Evolutionary conservation across 805 yeast species (phyloP).

Genomic region (Grigorovia humatica): DNA sequence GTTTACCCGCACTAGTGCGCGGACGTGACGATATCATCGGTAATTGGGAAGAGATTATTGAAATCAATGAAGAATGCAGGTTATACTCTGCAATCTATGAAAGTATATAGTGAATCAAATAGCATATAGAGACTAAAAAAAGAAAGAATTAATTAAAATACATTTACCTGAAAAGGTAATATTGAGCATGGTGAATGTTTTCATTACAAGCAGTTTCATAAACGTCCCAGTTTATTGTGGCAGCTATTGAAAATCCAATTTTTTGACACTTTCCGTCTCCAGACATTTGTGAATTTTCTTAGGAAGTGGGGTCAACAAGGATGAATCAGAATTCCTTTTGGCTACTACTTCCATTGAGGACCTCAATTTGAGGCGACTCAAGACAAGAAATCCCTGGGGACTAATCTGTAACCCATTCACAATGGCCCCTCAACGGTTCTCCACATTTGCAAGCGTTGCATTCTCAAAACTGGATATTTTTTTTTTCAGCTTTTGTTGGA

Average conservation of each 20-base stretch:
- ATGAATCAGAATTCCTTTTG: background rate
- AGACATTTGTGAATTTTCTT: background rate
- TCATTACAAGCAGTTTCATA: too few relatives aligned
- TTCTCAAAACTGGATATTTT: background rate
- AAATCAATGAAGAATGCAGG: constrained; percentile 71
- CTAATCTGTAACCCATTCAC: background rate
- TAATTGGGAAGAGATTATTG: constrained; percentile 76
- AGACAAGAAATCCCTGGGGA: background rate
- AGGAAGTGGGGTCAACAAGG: background rate
- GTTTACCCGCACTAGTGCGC: constrained; percentile 78
- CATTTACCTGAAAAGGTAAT: too few relatives aligned
- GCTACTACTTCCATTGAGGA: background rate
- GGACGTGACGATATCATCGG: constrained; percentile 76
- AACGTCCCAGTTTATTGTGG: too few relatives aligned
- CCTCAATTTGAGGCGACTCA: background rate
- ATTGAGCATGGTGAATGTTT: too few relatives aligned
- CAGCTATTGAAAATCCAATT: too few relatives aligned
- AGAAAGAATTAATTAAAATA: background rate
- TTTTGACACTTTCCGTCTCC: background rate
- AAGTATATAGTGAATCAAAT: constrained; percentile 31
- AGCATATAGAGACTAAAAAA: background rate
- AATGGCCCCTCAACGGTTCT: background rate
- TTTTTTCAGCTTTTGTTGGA: background rate
- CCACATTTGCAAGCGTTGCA: background rate
- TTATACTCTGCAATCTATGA: constrained; percentile 57